Evolutionary conservation across 768 basidiomycete species (phyloP).

Genomic region (Strobilomyces dryophilus): DNA sequence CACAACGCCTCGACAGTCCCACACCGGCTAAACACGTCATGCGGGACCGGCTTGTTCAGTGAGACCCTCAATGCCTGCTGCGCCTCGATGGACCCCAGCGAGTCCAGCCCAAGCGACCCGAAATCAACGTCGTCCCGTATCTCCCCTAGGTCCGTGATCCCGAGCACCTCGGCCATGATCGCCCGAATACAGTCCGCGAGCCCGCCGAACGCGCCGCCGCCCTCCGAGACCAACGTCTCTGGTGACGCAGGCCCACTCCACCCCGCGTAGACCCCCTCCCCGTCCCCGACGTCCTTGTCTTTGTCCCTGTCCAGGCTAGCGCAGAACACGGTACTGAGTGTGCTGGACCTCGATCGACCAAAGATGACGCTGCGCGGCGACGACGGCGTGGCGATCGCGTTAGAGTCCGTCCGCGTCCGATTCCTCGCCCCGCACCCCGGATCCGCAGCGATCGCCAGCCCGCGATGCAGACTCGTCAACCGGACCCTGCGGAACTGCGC

Average conservation of each 20-base stretch:
- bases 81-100: slow-evolving; percentile 60
- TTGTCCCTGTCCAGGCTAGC: slow-evolving; percentile 6
- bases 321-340: slow-evolving; percentile 13
- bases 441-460: slow-evolving; percentile 36
- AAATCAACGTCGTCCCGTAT: slow-evolving; percentile 47
- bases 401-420: slow-evolving; percentile 26
- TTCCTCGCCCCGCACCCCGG: background rate
- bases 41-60: slow-evolving; percentile 41
- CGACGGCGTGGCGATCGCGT: slow-evolving; percentile 23
- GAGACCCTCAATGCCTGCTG: slow-evolving; percentile 43
- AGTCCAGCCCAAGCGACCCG: slow-evolving; percentile 55
- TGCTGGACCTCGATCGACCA: slow-evolving; percentile 26
- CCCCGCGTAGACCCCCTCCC: slow-evolving; percentile 9
- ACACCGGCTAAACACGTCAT: slow-evolving; percentile 38
- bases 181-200: slow-evolving; percentile 28
- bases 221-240: slow-evolving; percentile 38
- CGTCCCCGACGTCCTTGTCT: background rate
- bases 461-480: slow-evolving; percentile 44
- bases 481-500: slow-evolving; percentile 58
- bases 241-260: slow-evolving; percentile 32
- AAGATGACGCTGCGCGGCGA: slow-evolving; percentile 29
- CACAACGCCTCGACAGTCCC: slow-evolving; percentile 33
- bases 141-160: slow-evolving; percentile 24
- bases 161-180: slow-evolving; percentile 45
- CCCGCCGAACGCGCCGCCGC: background rate